Percentiles rank a stretch among this genome's conserved stretches.
These are phyloP conservation scores for Catenaria anguillulae DNA, from an alignment of 371 early-diverging fungal genomes.

Conservation along the genomic window DNA sequence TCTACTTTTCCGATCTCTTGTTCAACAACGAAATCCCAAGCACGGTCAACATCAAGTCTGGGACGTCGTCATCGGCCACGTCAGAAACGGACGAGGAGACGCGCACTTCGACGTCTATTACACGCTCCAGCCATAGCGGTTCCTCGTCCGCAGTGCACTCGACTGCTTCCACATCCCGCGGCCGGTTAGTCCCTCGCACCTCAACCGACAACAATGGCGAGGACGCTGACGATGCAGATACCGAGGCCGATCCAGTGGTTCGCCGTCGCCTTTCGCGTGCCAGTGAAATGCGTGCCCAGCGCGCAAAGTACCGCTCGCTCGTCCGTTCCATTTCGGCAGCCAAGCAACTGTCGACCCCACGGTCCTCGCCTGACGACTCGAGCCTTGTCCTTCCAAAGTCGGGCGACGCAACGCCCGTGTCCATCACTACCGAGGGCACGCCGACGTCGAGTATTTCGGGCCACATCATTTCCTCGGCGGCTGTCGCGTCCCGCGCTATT, in stretches of 20 bases:
- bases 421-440: too few species aligned
- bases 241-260: background rate
- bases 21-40: constrained; percentile 45
- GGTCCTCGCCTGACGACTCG: background rate
- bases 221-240: background rate
- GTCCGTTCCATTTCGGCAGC: background rate
- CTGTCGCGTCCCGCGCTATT: background rate
- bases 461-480: background rate
- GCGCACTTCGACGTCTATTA: background rate
- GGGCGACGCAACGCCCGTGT: background rate
- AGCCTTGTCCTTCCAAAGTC: too few species aligned
- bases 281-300: too few species aligned
- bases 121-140: background rate
- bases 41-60: background rate
- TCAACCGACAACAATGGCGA: background rate
- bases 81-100: background rate
- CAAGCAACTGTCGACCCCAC: background rate
- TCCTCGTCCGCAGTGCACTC: background rate
- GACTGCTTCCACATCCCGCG: background rate
- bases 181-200: too few species aligned
- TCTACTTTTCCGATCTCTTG: constrained; percentile 47
- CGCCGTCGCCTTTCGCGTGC: too few species aligned
- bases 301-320: background rate
- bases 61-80: constrained; percentile 7
- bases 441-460: background rate